Conservation (phyloP, 2,329 filamentous ascomycete genomes). For the Apiospora kogelbergensis region DNA sequence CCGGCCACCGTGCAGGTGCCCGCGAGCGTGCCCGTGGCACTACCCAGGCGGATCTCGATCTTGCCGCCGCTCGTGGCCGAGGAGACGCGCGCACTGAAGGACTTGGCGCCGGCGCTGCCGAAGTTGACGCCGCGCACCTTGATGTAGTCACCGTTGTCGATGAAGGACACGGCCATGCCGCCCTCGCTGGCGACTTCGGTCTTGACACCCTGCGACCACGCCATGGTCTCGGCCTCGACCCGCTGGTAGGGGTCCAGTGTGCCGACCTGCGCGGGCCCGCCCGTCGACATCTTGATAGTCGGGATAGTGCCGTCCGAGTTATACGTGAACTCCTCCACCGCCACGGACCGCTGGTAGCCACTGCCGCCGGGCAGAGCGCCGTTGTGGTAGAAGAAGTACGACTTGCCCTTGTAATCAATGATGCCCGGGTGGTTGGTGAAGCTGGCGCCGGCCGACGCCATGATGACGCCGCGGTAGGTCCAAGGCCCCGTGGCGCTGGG, state of each 20-base stretch:
- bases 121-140: conserved; percentile 33
- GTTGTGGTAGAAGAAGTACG: conserved; percentile 35
- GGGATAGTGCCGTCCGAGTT: conserved; percentile 30
- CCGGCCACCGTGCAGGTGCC: conserved; percentile 27
- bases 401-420: conserved; percentile 28
- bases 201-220: conserved; percentile 26
- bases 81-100: conserved; percentile 26
- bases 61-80: conserved; percentile 24
- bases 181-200: conserved; percentile 25
- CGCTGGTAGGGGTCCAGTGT: conserved; percentile 28
- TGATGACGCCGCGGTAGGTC: conserved; percentile 30
- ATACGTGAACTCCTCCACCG: conserved; percentile 28
- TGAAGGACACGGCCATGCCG: conserved; percentile 24
- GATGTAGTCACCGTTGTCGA: conserved; percentile 32
- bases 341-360: conserved; percentile 27
- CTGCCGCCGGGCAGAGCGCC: conserved; percentile 30
- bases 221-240: conserved; percentile 30
- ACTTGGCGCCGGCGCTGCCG: conserved; percentile 23
- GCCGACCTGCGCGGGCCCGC: conserved; percentile 26
- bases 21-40: conserved; percentile 23
- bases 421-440: conserved; percentile 32
- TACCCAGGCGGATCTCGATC: conserved; percentile 29
- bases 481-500: conserved; percentile 29
- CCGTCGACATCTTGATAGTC: conserved; percentile 25
- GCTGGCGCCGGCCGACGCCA: conserved; percentile 26